Percentiles rank a stretch among this genome's conserved stretches.
Conservation (phyloP, 2,329 filamentous ascomycete genomes). For the Fusarium sp. region DNA sequence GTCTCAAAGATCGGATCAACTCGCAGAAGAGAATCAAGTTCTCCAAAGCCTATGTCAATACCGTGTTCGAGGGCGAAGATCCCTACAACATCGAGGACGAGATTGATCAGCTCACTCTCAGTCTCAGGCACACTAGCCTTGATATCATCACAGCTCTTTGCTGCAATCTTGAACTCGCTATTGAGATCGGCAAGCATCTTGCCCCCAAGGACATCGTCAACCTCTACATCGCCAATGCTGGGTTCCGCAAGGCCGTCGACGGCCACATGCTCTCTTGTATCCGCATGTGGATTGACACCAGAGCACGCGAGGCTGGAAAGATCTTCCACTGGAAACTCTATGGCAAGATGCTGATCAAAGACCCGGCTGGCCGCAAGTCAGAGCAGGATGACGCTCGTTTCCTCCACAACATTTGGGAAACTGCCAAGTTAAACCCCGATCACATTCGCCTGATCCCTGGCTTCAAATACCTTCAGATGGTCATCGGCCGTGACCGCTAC, state of each 20-base stretch:
- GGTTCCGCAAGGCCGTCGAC: conserved; percentile 74
- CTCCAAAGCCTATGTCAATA: conserved; percentile 43
- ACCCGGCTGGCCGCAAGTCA: conserved; percentile 68
- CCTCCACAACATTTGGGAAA: conserved; percentile 21
- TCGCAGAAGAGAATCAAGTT: conserved; percentile 51
- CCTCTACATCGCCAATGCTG: conserved; percentile 75
- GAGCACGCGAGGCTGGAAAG: conserved; percentile 68
- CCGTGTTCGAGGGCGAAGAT: conserved; percentile 51
- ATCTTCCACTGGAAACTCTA: conserved; percentile 76
- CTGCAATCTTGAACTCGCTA: conserved; percentile 65
- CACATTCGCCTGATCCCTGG: conserved; percentile 70
- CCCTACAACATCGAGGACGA: conserved; percentile 47
- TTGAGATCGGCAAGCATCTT: conserved; percentile 70
- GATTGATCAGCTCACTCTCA: conserved; percentile 37
- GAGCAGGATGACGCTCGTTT: conserved; percentile 22
- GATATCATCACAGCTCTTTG: conserved; percentile 63
- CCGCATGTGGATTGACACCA: conserved; percentile 65
- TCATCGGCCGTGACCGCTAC: conserved; percentile 70
- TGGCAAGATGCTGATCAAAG: conserved; percentile 67
- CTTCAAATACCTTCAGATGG: conserved; percentile 78
- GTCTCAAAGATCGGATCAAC: conserved; percentile 23
- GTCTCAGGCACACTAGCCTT: conserved; percentile 48
- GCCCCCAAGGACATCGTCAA: conserved; percentile 69
- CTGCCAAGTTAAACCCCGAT: conserved; percentile 19
- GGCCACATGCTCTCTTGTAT: conserved; percentile 72